Evolutionary conservation across 1,284 basidiomycete genomes (phyloP).

Genomic region (Coriolopsis trogii): DNA sequence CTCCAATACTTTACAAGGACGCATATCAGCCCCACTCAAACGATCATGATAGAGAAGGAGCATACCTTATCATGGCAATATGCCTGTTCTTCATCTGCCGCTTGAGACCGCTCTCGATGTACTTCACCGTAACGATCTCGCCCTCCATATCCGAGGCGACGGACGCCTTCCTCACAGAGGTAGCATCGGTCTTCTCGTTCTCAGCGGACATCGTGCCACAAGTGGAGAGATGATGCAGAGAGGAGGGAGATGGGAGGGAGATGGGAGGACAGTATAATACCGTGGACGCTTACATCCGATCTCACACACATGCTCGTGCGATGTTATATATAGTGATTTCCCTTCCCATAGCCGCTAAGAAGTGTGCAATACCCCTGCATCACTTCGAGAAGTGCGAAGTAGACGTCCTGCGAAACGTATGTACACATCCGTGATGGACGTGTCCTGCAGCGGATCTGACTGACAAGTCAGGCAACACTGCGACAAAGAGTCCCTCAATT

Average conservation of each 20-base stretch:
- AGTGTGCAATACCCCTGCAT: no score
- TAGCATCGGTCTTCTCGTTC: background rate
- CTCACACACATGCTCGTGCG: no score
- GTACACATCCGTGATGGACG: no score
- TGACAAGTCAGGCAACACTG: no score
- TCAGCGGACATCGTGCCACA: background rate
- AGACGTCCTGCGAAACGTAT: no score
- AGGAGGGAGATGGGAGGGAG: background rate
- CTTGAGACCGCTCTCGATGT: conserved; percentile 17
- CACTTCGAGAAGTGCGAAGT: no score
- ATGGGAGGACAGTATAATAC: no score
- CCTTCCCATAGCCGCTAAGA: no score
- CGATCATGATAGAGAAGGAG: background rate
- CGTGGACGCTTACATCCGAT: no score
- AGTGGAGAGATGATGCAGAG: background rate
- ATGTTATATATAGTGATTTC: no score
- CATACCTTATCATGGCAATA: conserved; percentile 32
- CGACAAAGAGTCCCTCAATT: no score
- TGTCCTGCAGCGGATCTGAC: no score
- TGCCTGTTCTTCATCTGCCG: conserved; percentile 34
- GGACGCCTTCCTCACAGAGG: background rate
- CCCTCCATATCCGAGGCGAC: conserved; percentile 1
- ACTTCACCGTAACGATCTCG: background rate
- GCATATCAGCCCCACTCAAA: background rate
- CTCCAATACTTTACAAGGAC: conserved; percentile 36